Conservation (phyloP, 2,329 filamentous ascomycete species). For the Penicillium sp. region DNA sequence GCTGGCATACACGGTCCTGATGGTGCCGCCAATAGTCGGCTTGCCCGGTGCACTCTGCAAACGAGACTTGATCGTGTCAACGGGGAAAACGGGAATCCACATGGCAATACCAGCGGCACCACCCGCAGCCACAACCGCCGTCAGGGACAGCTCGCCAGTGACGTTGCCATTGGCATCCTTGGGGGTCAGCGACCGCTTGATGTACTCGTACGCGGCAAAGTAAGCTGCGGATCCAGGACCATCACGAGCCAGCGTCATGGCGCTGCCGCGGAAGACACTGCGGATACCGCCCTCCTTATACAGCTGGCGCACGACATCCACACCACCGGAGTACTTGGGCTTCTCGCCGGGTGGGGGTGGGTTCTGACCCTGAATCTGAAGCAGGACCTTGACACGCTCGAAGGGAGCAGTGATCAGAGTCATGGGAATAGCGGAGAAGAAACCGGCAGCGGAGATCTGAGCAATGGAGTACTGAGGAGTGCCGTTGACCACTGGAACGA, state of each 20-base stretch:
- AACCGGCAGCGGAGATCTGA: conserved; percentile 89
- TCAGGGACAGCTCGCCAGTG: conserved; percentile 75
- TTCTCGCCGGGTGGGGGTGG: conserved; percentile 83
- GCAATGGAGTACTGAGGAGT: conserved; percentile 72
- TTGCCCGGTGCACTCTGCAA: conserved; percentile 89
- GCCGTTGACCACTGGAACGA: conserved; percentile 64
- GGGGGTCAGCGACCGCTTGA: conserved; percentile 86
- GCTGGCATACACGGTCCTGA: conserved; percentile 78
- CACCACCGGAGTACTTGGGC: conserved; percentile 82
- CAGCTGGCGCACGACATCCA: conserved; percentile 90
- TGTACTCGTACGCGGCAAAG: conserved; percentile 95
- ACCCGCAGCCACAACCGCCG: conserved; percentile 82
- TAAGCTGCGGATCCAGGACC: conserved; percentile 92
- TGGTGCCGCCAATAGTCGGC: conserved; percentile 76
- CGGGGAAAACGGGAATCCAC: conserved; percentile 98
- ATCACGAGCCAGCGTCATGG: conserved; percentile 90
- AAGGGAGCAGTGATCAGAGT: conserved; percentile 98
- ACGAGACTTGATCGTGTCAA: conserved; percentile 94
- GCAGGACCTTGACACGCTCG: conserved; percentile 96
- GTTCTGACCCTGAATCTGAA: conserved; percentile 96
- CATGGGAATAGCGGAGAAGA: conserved; percentile 98
- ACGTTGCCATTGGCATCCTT: conserved; percentile 75
- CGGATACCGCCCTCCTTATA: conserved; percentile 89
- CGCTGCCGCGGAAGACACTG: conserved; percentile 87
- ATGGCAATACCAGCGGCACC: conserved; percentile 92